Evolutionary conservation across 208 protist genomes (phyloP).

Genomic region (Acanthamoeba lenticulata): DNA sequence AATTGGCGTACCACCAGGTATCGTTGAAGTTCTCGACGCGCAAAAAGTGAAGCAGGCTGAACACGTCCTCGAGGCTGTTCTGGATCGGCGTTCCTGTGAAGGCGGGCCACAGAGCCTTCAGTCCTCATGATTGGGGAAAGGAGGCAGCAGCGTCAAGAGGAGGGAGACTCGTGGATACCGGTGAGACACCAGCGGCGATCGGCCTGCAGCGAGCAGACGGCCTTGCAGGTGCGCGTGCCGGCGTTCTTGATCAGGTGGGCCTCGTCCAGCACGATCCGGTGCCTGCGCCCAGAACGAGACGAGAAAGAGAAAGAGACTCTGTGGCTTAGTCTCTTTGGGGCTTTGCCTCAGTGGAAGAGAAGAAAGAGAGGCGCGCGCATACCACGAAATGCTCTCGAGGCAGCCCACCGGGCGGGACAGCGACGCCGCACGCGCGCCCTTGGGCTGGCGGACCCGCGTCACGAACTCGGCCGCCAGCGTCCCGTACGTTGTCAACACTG

Average conservation of each 20-base stretch:
- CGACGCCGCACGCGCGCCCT: background rate
- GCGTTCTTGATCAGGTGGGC: constrained; percentile 87
- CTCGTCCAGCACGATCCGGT: constrained; percentile 86
- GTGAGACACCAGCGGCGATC: constrained; percentile 86
- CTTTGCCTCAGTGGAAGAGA: background rate
- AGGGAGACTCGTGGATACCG: constrained; percentile 49
- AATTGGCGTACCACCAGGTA: constrained; percentile 57
- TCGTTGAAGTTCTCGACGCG: constrained; percentile 64
- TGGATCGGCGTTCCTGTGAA: constrained; percentile 84
- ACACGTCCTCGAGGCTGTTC: constrained; percentile 88
- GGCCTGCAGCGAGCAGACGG: constrained; percentile 76
- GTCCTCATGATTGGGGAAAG: background rate
- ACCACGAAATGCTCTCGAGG: constrained; percentile 39
- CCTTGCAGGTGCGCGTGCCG: constrained; percentile 73
- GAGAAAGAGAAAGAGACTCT: background rate
- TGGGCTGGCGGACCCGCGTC: constrained; percentile 1
- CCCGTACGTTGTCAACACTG: constrained; percentile 80
- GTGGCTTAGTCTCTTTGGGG: background rate
- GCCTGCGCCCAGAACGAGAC: constrained; percentile 70
- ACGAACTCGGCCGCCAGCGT: constrained; percentile 66
- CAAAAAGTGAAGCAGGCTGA: constrained; percentile 85
- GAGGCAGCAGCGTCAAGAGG: background rate
- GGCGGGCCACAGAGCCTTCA: background rate
- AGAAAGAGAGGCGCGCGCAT: background rate
- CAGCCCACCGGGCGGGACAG: background rate